Evolutionary conservation across 1,139 yeast genomes (phyloP).

Genomic region (Magnusiomyces paraingens): DNA sequence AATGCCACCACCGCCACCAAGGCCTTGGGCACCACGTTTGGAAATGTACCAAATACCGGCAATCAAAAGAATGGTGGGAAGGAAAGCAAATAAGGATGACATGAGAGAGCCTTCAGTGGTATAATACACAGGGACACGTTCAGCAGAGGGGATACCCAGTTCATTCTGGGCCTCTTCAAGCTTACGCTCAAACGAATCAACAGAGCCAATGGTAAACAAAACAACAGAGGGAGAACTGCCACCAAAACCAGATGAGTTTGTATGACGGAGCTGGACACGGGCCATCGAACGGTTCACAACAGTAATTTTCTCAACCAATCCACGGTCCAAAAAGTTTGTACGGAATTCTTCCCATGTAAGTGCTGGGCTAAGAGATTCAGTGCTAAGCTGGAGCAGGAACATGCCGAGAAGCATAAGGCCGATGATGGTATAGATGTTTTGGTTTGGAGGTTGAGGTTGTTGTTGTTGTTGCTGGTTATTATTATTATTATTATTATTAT

Average conservation of each 20-base stretch:
- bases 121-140: slow-evolving; percentile 77
- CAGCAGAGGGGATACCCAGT: slow-evolving; percentile 54
- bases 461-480: background rate
- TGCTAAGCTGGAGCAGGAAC: slow-evolving; percentile 9
- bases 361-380: slow-evolving; percentile 20
- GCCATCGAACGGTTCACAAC: slow-evolving; percentile 76
- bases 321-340: slow-evolving; percentile 70
- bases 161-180: slow-evolving; percentile 71
- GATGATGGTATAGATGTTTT: slow-evolving; percentile 4
- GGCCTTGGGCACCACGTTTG: slow-evolving; percentile 47
- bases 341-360: slow-evolving; percentile 91
- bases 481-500: too few species aligned
- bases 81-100: slow-evolving; percentile 55
- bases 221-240: slow-evolving; percentile 27
- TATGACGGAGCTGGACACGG: slow-evolving; percentile 38
- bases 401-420: slow-evolving; percentile 6
- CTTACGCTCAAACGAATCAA: slow-evolving; percentile 80
- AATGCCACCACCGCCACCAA: slow-evolving; percentile 35
- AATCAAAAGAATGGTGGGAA: slow-evolving; percentile 77
- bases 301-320: slow-evolving; percentile 67
- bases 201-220: slow-evolving; percentile 78
- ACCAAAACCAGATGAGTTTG: slow-evolving; percentile 10
- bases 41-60: slow-evolving; percentile 83
- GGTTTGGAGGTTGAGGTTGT: background rate
- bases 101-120: slow-evolving; percentile 52